A percentile compares a stretch with the other conserved stretches of the same genome.
phyloP scores from a whole-genome alignment of 2,329 filamentous ascomycete genomes.

The Cladophialophora exuberans region DNA sequence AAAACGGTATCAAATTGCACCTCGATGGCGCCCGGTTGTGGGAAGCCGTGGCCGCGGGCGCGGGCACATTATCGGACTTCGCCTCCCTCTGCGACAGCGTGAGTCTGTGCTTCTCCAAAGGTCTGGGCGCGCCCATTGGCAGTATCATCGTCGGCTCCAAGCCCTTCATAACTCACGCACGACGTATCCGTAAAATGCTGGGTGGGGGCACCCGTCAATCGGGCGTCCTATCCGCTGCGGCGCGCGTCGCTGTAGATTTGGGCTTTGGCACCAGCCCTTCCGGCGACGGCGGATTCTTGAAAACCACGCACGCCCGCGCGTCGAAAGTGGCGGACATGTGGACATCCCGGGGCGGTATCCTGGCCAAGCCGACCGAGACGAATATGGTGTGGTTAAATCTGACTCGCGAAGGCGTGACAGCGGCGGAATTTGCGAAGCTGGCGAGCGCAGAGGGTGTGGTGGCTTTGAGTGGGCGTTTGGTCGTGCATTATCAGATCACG shows the following conservation, averaged over 20 bases:
- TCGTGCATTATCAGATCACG: constrained; percentile 69
- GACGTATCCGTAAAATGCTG: constrained; percentile 79
- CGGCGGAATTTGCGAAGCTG: constrained; percentile 57
- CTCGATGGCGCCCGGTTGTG: constrained; percentile 80
- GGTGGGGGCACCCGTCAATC: constrained; percentile 78
- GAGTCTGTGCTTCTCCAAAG: constrained; percentile 80
- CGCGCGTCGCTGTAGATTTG: constrained; percentile 76
- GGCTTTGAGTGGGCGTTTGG: constrained; percentile 61
- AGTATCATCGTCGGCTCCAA: constrained; percentile 69
- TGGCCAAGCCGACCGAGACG: constrained; percentile 74
- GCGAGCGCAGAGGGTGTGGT: constrained; percentile 62
- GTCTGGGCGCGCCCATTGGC: constrained; percentile 78
- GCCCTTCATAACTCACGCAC: constrained; percentile 65
- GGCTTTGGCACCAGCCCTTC: constrained; percentile 67
- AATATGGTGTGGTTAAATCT: constrained; percentile 91
- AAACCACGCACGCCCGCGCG: constrained; percentile 64
- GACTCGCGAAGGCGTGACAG: constrained; percentile 59
- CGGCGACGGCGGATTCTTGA: constrained; percentile 65
- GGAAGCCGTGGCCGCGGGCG: constrained; percentile 75
- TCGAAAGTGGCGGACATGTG: constrained; percentile 67
- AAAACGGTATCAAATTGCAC: constrained; percentile 70
- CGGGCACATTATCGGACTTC: constrained; percentile 68
- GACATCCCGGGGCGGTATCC: constrained; percentile 69
- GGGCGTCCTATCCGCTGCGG: constrained; percentile 75
- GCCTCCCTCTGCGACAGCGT: constrained; percentile 72